phyloP scores from a whole-genome alignment of 2,329 filamentous ascomycete genomes.

The Trichoderma aggressivum region DNA sequence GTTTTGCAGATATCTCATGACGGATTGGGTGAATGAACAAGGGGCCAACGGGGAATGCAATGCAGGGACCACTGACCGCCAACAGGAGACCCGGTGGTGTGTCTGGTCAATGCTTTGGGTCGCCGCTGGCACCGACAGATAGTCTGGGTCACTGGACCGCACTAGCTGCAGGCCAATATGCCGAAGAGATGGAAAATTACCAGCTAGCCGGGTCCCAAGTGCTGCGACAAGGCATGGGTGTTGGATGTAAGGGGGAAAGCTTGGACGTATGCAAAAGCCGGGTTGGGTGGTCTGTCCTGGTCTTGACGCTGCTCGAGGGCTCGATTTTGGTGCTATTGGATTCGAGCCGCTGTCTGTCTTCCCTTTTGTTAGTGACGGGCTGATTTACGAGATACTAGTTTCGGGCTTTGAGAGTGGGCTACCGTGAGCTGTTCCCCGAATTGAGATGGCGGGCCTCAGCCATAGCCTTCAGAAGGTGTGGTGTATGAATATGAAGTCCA shows the following conservation, averaged over 20 bases:
- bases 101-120: neutral
- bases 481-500: neutral
- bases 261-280: neutral
- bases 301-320: neutral
- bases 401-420: neutral
- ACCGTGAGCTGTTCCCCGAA: neutral
- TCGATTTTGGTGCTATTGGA: neutral
- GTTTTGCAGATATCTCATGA: conserved; percentile 1
- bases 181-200: conserved; percentile 11
- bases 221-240: conserved; percentile 5
- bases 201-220: conserved; percentile 7
- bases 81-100: neutral
- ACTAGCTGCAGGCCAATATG: conserved; percentile 13
- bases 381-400: neutral
- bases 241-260: neutral
- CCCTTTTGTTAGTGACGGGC: neutral
- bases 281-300: neutral
- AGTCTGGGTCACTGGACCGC: conserved; percentile 17
- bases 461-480: neutral
- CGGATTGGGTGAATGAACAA: neutral
- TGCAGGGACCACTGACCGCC: conserved; percentile 18
- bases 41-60: neutral
- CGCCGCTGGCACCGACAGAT: conserved; percentile 5
- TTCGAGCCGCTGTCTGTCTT: neutral
- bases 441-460: neutral